Evolutionary conservation across 1,139 yeast species (phyloP), one percentile per base, ranked within the genome.

Genomic region (Nadsonia starkeyi-henricii): DNA sequence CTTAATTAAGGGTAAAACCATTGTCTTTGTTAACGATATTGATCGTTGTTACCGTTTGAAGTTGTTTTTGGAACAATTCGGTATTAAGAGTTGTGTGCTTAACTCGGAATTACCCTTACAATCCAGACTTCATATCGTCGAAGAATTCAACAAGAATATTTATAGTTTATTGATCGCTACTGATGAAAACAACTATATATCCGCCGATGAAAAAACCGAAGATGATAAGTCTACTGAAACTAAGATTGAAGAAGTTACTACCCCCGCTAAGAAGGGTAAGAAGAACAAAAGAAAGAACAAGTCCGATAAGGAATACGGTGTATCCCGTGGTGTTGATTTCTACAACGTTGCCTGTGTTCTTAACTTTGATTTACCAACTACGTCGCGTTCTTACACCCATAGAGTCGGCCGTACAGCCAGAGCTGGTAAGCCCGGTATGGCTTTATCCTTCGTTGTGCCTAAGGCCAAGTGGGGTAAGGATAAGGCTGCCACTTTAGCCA

Each of bases 361-460:
- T 55, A 93, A 93, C 66, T 93, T 93, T 63, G 99, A 93, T 64
- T 71, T 93, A 56, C 98, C 99, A 43, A 76, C 86, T 2, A 80
- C 95, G 4, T 81, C 97, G 3, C 83, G 83, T 61, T 79, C 95
- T 5, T 93, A 93, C 62, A 81, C 88, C 43, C 99, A 93, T 65
- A 78, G 99, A 62, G 77, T 93, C 45, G 99, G 99, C 47, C 80
- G 99, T 71, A 91, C 99, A 1, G 98, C 98, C 3, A 79, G 99
- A 66, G 98, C 96, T 5, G 95, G 96, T 47, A 86, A 86, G 63
- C 74, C 94, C 1, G 99, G 99, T 51, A 89, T 88, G 78, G 84
- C 97, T 0, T 74, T 93, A 52, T 88, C 97, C 28, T 91, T 91
- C 68, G 93, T 91, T 17, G 85, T 91, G 28, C 88, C 95, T 18